Evolutionary conservation across 805 yeast genomes (phyloP), one percentile per base, ranked within the genome.

Genomic region (Ogataea trehalophila): DNA sequence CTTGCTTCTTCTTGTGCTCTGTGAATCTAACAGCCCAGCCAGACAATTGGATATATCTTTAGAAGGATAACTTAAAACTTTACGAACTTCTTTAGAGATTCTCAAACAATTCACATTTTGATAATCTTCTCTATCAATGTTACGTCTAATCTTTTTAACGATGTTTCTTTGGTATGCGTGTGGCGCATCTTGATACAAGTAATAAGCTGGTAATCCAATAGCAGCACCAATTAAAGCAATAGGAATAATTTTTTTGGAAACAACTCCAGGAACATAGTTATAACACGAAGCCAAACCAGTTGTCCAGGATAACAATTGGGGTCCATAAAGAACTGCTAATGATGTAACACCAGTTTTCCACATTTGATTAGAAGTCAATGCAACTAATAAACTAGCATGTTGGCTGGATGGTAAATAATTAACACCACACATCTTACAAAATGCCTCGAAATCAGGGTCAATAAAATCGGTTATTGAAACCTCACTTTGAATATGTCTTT

Each of bases 111-210:
- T 92, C 40, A 73, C 58, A 56, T 86, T 94, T 13, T 87, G 81
- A 58, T 90, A 94, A 50, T 91, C 97, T 55, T 81, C 66, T 15
- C 76, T 78, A 38, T 73, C 72, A 33, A 94, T 71, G 58, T 84
- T 85, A 6, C 61, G 61, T 52, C 77, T 78, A 54, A 92, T 77
- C 65, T 86, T 88, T 42, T 75, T 72, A 0, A 94, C 89, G 49
- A 89, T 76, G 48, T 90, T 90, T 54, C 89, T 73, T 17, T 96
- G 95, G 57, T 88, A 80, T 0, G 97, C 96, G 57, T 85, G 79
- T 2, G 97, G 97, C 14, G 95, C 80, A 64, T 94, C 98, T 49
- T 75, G 72, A 17, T 89, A 69, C 48, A 90, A 62, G 58, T 87
- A 89, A 37, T 61, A 62, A 7, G 56, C 47, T 13, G 69, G 69